Base-by-base conservation (phyloP, 768 basidiomycete genomes). In the Neoboletus subvelutipes region DNA sequence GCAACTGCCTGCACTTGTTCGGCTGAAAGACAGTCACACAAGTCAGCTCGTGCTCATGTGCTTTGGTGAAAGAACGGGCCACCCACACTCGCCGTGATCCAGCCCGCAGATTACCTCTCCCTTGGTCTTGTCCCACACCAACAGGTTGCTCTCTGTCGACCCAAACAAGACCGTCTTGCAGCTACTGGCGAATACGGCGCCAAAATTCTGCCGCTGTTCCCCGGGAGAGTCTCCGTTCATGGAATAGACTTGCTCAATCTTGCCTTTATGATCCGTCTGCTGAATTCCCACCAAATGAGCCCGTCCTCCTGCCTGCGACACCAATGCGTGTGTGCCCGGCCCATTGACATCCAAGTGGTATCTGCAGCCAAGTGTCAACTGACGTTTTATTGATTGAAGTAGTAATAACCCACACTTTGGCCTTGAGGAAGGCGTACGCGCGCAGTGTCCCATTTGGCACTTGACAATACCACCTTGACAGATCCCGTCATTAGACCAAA, bases 361-460 rank as follows among this genome's bases (percentile, higher is more conserved):
- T 61, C 86, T 87, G 58, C 31, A 4, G 29, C 31, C 20, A 20
- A 15, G n/a, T 28, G 31, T 76, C 55, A 69, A 54, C 37, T 4
- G 3, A 39, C 39, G 34, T 18, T 4, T 15, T 18, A 18, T 33
- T 18, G 18, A 39, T 29, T 22, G 17, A 26, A n/a, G 36, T 12
- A 40, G 7, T 1, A 8, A 22, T 7, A 10, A 72, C 83, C 60
- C 60, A 86, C 87, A 88, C 81, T 69, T 77, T 80, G 43, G 79
- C 72, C 67, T 80, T 76, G 58, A 87, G 73, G 63, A 87, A 86
- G 7, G 80, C 74, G 55, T 82, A 82, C 12, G 82, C 84, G 5
- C 82, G 80, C 45, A 86, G 71, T 13, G 81, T 86, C 28, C 86
- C 86, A 60, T 86, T 86, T 0, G 85, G 84, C 56, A 88, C 73